These are phyloP conservation scores for Aspergillus niger DNA, from an alignment of 2,329 filamentous ascomycete species.

Conservation along the genomic window DNA sequence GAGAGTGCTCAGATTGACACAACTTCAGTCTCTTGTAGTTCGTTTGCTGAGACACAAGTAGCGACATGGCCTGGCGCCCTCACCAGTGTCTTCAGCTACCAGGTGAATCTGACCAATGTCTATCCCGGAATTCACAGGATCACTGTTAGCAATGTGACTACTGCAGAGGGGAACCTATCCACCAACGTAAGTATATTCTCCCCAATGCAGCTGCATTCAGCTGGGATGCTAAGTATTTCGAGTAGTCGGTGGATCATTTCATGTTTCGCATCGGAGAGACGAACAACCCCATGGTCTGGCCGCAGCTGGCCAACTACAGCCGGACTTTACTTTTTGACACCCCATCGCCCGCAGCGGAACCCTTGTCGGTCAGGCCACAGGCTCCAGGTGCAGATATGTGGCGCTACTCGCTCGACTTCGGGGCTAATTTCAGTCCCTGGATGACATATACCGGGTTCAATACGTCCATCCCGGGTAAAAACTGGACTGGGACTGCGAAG, in stretches of 20 bases:
- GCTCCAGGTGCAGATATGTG: conserved; percentile 63
- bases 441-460: conserved; percentile 54
- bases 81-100: conserved; percentile 56
- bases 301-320: conserved; percentile 59
- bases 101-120: conserved; percentile 55
- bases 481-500: conserved; percentile 58
- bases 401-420: conserved; percentile 63
- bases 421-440: conserved; percentile 61
- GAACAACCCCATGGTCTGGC: conserved; percentile 62
- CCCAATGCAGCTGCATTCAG: neutral
- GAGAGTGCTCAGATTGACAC: conserved; percentile 46
- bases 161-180: conserved; percentile 41
- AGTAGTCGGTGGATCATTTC: conserved; percentile 52
- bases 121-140: conserved; percentile 62
- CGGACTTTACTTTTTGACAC: conserved; percentile 50
- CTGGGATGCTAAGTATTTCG: neutral
- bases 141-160: conserved; percentile 56
- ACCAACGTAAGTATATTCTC: conserved; percentile 44
- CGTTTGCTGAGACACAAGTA: conserved; percentile 27
- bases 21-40: conserved; percentile 49
- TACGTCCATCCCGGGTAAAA: conserved; percentile 47
- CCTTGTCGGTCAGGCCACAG: conserved; percentile 55
- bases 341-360: conserved; percentile 35
- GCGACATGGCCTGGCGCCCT: conserved; percentile 51
- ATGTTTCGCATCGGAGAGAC: conserved; percentile 59